Base-by-base conservation (phyloP, 768 basidiomycete genomes). In the Amanita thiersii region DNA sequence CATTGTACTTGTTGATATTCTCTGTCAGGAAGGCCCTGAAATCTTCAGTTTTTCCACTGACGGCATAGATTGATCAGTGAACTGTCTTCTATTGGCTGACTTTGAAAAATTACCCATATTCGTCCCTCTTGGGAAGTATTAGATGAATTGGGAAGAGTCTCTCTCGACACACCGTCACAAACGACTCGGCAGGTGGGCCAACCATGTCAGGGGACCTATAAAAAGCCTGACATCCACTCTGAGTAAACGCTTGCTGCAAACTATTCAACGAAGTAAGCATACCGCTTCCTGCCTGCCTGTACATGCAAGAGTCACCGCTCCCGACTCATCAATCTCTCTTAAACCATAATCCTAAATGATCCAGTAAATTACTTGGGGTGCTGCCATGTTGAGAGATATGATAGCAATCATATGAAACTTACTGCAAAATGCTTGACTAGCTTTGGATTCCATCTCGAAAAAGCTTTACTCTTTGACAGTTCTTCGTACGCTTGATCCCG, bases 221-320 rank as follows among this genome's bases (percentile, higher is more conserved):
- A 37, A 46, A 47, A 5, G 49, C 47, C 52, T 52, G 26, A 8
- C n/a, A n/a, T n/a, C n/a, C n/a, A n/a, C n/a, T n/a, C 26, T n/a
- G n/a, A 28, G n/a, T 28, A 7, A n/a, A 7, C 26, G n/a, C 7
- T 28, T 28, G 26, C 26, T 7, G 26, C 26, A 7, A 7, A 7
- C 26, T 7, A n/a, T 7, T 7, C 7, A 7, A 28, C 26, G 26
- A 28, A n/a, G 26, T 28, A n/a, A 3, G 41, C 43, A 4, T 21
- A 52, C 51, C 23, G 50, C 40, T 36, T 53, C 52, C n/a, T 53
- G 52, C 14, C 31, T 25, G 3, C 42, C 35, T 2, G 52, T 48
- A 39, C 47, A 53, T 4, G 20, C 24, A 38, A 48, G 18, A 0
- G 50, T 46, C 12, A 53, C 47, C 11, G 40, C 30, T 10, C 49